Percentiles rank a stretch among this genome's conserved stretches.
Conservation (phyloP, 257 asterid species). For the Fraxinus pennsylvanica region DNA sequence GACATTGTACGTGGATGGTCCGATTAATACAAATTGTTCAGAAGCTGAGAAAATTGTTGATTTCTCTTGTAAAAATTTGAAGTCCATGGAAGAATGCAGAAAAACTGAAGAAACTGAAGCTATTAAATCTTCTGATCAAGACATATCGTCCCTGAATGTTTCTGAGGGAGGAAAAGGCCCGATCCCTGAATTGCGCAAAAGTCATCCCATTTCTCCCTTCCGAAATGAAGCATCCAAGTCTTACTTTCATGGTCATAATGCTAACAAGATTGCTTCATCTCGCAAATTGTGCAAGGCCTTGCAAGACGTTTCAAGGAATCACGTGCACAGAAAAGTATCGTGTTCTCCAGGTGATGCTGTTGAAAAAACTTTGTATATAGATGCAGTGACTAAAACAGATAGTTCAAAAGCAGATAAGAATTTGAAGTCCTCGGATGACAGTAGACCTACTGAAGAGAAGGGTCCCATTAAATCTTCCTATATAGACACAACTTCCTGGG, state of each 20-base stretch:
- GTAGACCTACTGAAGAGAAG: constrained; percentile 22
- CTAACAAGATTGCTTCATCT: constrained; percentile 54
- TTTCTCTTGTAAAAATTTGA: background rate
- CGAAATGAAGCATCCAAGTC: constrained; percentile 71
- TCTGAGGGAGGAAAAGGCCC: background rate
- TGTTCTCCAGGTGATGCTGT: constrained; percentile 17
- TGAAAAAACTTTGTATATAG: constrained; percentile 51
- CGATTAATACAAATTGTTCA: background rate
- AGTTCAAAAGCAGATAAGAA: constrained; percentile 29
- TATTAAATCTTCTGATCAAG: background rate
- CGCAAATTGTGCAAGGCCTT: constrained; percentile 57
- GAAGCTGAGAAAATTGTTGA: background rate
- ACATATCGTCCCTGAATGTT: background rate
- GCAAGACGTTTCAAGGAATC: constrained; percentile 57
- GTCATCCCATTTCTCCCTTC: constrained; percentile 62
- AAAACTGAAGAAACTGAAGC: background rate
- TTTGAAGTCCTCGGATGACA: constrained; percentile 25
- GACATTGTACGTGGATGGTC: constrained; percentile 25
- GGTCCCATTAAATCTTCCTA: constrained; percentile 9
- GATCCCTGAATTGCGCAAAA: background rate
- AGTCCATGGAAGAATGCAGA: background rate
- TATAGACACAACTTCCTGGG: constrained; percentile 14
- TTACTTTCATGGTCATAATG: constrained; percentile 67
- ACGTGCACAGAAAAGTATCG: background rate
- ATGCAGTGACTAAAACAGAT: constrained; percentile 37